phyloP scores from a whole-genome alignment of 306 rosid genomes.

The Pachyrhizus erosus region DNA sequence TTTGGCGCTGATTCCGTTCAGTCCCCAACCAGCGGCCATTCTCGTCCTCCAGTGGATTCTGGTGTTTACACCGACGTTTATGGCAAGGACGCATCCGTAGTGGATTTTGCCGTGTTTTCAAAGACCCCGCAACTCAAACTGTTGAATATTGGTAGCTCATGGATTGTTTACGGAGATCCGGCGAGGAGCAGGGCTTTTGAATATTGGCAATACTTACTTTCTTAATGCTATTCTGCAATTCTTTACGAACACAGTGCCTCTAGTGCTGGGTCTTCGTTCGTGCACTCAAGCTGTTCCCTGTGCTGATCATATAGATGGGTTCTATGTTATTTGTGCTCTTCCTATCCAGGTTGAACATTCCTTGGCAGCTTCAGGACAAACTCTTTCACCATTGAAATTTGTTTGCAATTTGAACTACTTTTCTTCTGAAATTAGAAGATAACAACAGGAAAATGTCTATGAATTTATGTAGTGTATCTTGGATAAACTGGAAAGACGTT shows the following conservation, averaged over 20 bases:
- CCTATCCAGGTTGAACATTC: slow-evolving; percentile 60
- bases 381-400: slow-evolving; percentile 59
- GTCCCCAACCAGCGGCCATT: not conserved
- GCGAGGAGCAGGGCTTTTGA: slow-evolving; percentile 77
- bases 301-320: slow-evolving; percentile 49
- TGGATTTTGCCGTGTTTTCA: slow-evolving; percentile 6
- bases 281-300: slow-evolving; percentile 51
- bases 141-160: no score
- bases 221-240: slow-evolving; percentile 84
- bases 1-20: not conserved
- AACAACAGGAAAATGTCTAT: slow-evolving; percentile 94
- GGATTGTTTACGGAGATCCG: no score
- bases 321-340: slow-evolving; percentile 79
- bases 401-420: slow-evolving; percentile 68
- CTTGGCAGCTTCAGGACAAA: slow-evolving; percentile 53
- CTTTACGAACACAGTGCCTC: slow-evolving; percentile 83
- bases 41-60: not conserved
- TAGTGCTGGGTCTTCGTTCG: slow-evolving; percentile 66
- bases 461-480: slow-evolving; percentile 86
- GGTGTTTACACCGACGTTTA: not conserved
- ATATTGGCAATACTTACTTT: slow-evolving; percentile 90
- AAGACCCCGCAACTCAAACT: not conserved
- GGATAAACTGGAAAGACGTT: slow-evolving; percentile 74
- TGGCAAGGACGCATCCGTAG: slow-evolving; percentile 7
- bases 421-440: slow-evolving; percentile 66